Base-by-base conservation (phyloP, 192 early-diverging fungal species). In the Jimgerdemannia lactiflua region DNA sequence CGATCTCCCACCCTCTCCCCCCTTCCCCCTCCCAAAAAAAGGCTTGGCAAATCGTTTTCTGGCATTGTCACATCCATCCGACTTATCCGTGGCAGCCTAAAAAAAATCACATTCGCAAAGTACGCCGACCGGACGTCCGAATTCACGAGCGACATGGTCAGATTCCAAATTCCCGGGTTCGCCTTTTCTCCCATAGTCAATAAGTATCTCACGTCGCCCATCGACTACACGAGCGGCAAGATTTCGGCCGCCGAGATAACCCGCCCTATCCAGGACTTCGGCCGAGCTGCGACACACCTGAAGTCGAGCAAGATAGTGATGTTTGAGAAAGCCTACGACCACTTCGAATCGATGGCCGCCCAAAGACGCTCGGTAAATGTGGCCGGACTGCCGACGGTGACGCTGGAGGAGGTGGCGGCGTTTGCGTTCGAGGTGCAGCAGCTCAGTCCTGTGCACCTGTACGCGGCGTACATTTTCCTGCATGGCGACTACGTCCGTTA, bases 381-480 rank as follows among this genome's bases (percentile, higher is more conserved):
- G 39, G 73, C 17, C 1, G 70, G 42, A 3, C 49, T 14, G 14
- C 49, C 49, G 2, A 59, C 49, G 49, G 42, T 82, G 3, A 80
- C 78, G 0, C 65, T 79, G 0, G 43, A 76, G 1, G 75, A 84
- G 17, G 75, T 81, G 6, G 82, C 88, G 6, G 63, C 70, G 19
- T 78, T 74, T 71, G 80, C 80, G 3, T 87, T 86, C 69, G 43
- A 63, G 19, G 78, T 75, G 6, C 72, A 86, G 19, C 71, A 79
- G 7, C 17, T 76, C 41, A 84, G 77, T 3, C 42, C 73, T 42
- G 66, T 72, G 20, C 73, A 86, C 11, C 71, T 86, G 7, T 88
- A 92, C 71, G 88, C 90, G 1, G 86, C 89, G 0, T 89, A 91
- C 75, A 73, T 88, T 39, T 87, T 86, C 67, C 44, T 92, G 70